Conservation (phyloP, 495 filamentous ascomycete species). For the Lophiostoma macrostomum region DNA sequence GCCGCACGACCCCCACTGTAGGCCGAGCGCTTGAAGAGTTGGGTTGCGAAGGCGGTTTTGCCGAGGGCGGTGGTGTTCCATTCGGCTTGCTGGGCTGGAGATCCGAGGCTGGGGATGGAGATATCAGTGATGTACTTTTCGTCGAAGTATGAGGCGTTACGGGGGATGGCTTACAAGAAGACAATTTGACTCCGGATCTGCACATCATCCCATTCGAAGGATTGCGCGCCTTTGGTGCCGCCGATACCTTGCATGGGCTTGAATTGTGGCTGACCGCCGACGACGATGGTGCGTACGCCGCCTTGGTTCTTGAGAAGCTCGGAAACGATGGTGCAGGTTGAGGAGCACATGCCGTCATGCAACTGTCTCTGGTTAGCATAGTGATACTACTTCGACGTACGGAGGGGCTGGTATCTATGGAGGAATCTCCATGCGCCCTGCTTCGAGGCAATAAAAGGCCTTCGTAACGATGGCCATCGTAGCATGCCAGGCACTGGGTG, state of each 20-base stretch:
- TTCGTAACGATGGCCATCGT: too few relatives aligned
- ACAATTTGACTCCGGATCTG: conserved; percentile 15
- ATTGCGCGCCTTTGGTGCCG: conserved; percentile 28
- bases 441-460: too few relatives aligned
- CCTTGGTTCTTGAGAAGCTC: conserved; percentile 29
- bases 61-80: conserved; percentile 26
- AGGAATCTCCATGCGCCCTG: too few relatives aligned
- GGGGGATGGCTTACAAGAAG: conserved; percentile 16
- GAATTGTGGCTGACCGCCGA: conserved; percentile 26
- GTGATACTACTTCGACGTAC: too few relatives aligned
- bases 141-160: not conserved
- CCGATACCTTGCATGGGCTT: conserved; percentile 32
- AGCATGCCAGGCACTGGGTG: too few relatives aligned
- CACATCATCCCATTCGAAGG: conserved; percentile 17
- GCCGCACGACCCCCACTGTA: conserved; percentile 2
- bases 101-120: conserved; percentile 4
- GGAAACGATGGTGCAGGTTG: conserved; percentile 31
- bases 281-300: conserved; percentile 22
- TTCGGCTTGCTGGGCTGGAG: conserved; percentile 10
- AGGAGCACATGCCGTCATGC: conserved; percentile 31
- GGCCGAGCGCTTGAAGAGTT: conserved; percentile 22
- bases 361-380: conserved; percentile 8
- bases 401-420: too few relatives aligned
- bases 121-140: too few relatives aligned
- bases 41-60: conserved; percentile 22